Evolutionary conservation across 257 asterid genomes (phyloP), one percentile per base, ranked within the genome.

Genomic region (Solanum tarijense): DNA sequence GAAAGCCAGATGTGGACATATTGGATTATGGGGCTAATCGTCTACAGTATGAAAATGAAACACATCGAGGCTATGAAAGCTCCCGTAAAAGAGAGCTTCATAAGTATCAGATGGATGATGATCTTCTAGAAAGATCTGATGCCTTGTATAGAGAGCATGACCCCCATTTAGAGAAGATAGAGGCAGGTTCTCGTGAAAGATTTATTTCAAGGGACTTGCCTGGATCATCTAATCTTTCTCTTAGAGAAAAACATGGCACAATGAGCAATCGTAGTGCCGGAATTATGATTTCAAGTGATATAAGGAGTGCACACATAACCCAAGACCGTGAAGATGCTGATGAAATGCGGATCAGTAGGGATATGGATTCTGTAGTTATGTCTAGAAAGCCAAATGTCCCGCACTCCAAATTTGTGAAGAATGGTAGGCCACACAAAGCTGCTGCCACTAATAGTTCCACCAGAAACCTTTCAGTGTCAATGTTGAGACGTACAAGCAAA

Each of bases 231-330:
- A 88, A 87, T 55, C 90, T 86, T 90, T 88, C 88, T 85, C 82
- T 85, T 82, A 83, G 82, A 84, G 81, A 86, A 32, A 90, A 90
- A 48, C 87, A 90, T 86, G 86, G 48, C 86, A 65, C 86, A 65
- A 92, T 69, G 78, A 86, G 66, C 89, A 88, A 72, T 18, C 89
- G 75, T 68, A 88, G 90, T 86, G 74, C 32, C 23, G 90, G 92
- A 88, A 89, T 88, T 85, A 87, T 83, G 83, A 88, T 90, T 75
- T 91, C 93, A 55, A 86, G 90, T 86, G 90, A 91, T 90, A 92
- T 91, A 84, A 89, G 89, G 89, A 92, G 93, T 83, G 88, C 88
- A 85, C 89, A 86, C 66, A 90, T 74, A 90, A 88, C 86, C 84
- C 90, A 89, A 90, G 92, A 88, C 83, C 86, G 65, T 76, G 85